Evolutionary conservation across 495 filamentous ascomycete species (phyloP).

Genomic region (Neurospora sp.): DNA sequence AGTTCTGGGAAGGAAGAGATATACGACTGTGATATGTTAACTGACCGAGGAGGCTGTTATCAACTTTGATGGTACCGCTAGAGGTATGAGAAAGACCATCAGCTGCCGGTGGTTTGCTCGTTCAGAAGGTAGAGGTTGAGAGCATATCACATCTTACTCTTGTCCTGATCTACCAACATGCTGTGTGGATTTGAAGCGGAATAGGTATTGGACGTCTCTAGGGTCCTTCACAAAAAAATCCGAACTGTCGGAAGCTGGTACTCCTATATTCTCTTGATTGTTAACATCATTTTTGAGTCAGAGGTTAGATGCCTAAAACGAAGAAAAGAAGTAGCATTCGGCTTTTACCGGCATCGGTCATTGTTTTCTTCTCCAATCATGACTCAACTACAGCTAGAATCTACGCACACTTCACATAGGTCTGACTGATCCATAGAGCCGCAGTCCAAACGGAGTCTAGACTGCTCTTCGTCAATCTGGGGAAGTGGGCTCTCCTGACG

Average conservation of each 20-base stretch:
- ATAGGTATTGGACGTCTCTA: not conserved
- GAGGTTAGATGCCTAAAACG: not conserved
- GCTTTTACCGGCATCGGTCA: not conserved
- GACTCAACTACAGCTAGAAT: not conserved
- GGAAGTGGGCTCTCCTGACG: not conserved
- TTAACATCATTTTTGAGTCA: not conserved
- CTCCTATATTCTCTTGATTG: not conserved
- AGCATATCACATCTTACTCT: not conserved
- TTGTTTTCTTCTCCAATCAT: not conserved
- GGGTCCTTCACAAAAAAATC: not conserved
- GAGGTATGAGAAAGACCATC: not conserved
- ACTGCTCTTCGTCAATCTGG: not conserved
- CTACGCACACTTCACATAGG: not conserved
- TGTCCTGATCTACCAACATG: not conserved
- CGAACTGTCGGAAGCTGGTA: not conserved
- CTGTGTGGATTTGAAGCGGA: not conserved
- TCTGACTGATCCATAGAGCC: not conserved
- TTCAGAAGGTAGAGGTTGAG: not conserved
- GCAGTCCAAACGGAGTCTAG: not conserved
- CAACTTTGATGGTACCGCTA: not conserved
- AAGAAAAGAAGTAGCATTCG: not conserved
- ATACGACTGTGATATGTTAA: not conserved
- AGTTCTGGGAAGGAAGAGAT: not conserved
- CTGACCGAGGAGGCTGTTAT: not conserved
- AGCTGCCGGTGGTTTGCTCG: not conserved